Base-by-base conservation (phyloP, 805 yeast species). In the Barnettozyma californica region DNA sequence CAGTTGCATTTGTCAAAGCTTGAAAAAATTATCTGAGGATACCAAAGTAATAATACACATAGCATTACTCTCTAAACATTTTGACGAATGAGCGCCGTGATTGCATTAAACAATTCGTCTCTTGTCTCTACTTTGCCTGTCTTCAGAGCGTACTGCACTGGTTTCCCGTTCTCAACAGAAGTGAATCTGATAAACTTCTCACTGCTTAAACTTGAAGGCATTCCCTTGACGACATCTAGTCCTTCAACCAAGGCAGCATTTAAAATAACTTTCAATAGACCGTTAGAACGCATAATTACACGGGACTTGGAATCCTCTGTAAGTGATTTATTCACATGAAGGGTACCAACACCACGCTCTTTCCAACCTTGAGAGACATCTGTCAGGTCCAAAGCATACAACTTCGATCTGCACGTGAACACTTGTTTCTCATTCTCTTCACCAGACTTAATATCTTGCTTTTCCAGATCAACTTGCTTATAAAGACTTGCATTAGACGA, bases 261-360 rank as follows among this genome's bases (percentile, higher is more conserved):
- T 53, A 94, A 71, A 23, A 92, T 81, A 10, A 94, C 92, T 53
- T 89, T 80, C 52, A 89, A 73, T 16, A 88, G 77, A 2, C 96
- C 95, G 51, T 87, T 87, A 4, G 96, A 83, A 63, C 99, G 80
- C 97, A 94, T 90, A 5, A 94, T 84, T 10, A 94, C 64, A 57
- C 99, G 78, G 0, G 83, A 73, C 47, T 76, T 76, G n/a, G 54
- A 55, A 1, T 42, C 49, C 2, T 41, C 14, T 6, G 48, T 51
- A 27, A 52, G 52, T 44, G 64, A 60, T 41, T 67, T 65, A 65
- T 94, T 92, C 23, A 94, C 76, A 62, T 88, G 96, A n/a, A 94
- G 68, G 5, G 80, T 76, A 2, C 99, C 99, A 38, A 86, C 74
- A 21, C 99, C 99, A 60, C 94, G 80, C 67, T 94, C 99, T 64